phyloP scores from a whole-genome alignment of 2,329 filamentous ascomycete species.

The Fusarium protoensiforme region DNA sequence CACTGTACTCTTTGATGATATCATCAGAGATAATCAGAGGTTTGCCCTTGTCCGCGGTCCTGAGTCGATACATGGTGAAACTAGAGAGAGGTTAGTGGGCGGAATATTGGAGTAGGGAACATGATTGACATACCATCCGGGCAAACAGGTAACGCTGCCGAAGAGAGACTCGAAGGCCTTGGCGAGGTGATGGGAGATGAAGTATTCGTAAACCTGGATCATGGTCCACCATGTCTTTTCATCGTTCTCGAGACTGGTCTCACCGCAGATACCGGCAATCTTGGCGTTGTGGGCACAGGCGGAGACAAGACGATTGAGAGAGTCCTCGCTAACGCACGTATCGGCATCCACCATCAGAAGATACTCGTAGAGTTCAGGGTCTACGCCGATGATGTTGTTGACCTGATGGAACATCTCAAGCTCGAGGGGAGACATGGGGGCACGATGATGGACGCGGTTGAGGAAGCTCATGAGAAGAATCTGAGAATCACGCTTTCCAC shows the following conservation, averaged over 20 bases:
- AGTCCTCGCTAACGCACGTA: slow-evolving; percentile 92
- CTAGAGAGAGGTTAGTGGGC: slow-evolving; percentile 60
- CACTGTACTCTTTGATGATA: slow-evolving; percentile 87
- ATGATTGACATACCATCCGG: slow-evolving; percentile 83
- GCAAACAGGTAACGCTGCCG: slow-evolving; percentile 97
- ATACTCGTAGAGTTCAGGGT: slow-evolving; percentile 97
- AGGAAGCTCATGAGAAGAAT: slow-evolving; percentile 97
- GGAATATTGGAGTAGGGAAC: not conserved
- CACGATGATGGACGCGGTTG: slow-evolving; percentile 94
- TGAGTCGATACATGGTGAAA: slow-evolving; percentile 98
- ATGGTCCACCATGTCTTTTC: slow-evolving; percentile 98
- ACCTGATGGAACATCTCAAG: slow-evolving; percentile 99
- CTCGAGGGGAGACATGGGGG: slow-evolving; percentile 95
- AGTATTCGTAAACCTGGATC: slow-evolving; percentile 99
- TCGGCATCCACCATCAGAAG: slow-evolving; percentile 98
- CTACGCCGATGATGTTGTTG: slow-evolving; percentile 98
- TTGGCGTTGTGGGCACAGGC: slow-evolving; percentile 94
- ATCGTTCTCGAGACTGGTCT: slow-evolving; percentile 96
- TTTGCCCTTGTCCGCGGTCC: slow-evolving; percentile 92
- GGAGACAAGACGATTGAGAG: slow-evolving; percentile 90
- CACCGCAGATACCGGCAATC: slow-evolving; percentile 97
- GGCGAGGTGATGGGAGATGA: slow-evolving; percentile 95
- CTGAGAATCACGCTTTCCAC: slow-evolving; percentile 98
- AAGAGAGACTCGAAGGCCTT: slow-evolving; percentile 99
- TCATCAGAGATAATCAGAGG: slow-evolving; percentile 93